phyloP scores from a whole-genome alignment of 2,329 filamentous ascomycete genomes.

The Pseudogymnoascus sp. region DNA sequence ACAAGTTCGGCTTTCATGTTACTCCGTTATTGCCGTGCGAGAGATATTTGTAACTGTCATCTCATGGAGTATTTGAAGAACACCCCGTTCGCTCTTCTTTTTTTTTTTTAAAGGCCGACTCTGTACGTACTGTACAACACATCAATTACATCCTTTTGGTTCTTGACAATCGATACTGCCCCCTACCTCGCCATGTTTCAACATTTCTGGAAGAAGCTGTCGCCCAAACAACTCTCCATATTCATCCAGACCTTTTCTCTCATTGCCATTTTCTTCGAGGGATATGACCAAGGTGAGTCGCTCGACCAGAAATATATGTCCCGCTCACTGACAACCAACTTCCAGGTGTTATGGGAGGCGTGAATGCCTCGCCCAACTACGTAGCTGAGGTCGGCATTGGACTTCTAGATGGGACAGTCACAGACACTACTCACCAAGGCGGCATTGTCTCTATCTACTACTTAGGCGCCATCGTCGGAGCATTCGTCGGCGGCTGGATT shows the following conservation, averaged over 20 bases:
- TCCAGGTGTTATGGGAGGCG: constrained; percentile 42
- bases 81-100: neutral
- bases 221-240: constrained; percentile 36
- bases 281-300: constrained; percentile 41
- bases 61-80: neutral
- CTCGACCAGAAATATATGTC: neutral
- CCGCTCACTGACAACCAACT: neutral
- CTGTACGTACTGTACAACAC: constrained; percentile 12
- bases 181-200: constrained; percentile 29
- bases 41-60: neutral
- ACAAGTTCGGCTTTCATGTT: neutral
- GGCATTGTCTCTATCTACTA: constrained; percentile 27
- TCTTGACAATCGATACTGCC: constrained; percentile 21
- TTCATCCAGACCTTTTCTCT: constrained; percentile 28
- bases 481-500: constrained; percentile 36
- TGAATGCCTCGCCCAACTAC: constrained; percentile 38
- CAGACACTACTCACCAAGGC: constrained; percentile 26
- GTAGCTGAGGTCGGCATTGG: constrained; percentile 40
- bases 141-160: constrained; percentile 19
- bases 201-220: constrained; percentile 35
- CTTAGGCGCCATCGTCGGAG: constrained; percentile 25
- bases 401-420: constrained; percentile 21
- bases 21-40: neutral
- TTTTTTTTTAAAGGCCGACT: constrained; percentile 10
- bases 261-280: constrained; percentile 34